phyloP scores from a whole-genome alignment of 257 asterid genomes.

The Jacaranda mimosifolia region DNA sequence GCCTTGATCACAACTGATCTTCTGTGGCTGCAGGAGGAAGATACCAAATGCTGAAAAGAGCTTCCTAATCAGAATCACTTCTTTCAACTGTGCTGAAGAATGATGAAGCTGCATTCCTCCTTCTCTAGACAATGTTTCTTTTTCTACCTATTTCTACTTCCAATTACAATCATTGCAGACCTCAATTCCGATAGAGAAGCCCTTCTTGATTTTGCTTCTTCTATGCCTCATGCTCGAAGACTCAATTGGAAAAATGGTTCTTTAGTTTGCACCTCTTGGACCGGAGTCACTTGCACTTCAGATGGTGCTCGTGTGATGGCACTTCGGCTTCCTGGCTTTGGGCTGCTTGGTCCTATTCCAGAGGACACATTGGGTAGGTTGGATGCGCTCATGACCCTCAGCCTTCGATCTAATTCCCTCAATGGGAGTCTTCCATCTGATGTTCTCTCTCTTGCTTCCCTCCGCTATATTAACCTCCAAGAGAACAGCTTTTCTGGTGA shows the following conservation, averaged over 20 bases:
- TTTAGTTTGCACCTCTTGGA: constrained; percentile 66
- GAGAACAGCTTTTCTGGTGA: constrained; percentile 62
- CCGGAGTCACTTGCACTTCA: constrained; percentile 67
- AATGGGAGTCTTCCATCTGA: constrained; percentile 69
- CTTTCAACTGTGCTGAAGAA: constrained; percentile 7
- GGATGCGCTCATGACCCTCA: constrained; percentile 67
- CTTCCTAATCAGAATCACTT: neutral
- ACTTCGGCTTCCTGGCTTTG: constrained; percentile 76
- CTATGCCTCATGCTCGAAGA: constrained; percentile 59
- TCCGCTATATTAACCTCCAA: constrained; percentile 70
- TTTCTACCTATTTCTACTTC: constrained; percentile 36
- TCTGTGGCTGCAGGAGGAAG: constrained; percentile 21
- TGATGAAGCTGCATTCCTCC: constrained; percentile 45
- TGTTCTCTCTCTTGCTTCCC: constrained; percentile 68
- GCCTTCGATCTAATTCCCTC: constrained; percentile 70
- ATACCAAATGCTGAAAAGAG: constrained; percentile 24
- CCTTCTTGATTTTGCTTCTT: constrained; percentile 67
- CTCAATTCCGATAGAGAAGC: constrained; percentile 74
- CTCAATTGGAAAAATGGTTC: constrained; percentile 63
- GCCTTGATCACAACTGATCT: neutral
- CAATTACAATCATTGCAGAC: constrained; percentile 41
- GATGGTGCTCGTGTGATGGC: constrained; percentile 54
- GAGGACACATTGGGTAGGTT: constrained; percentile 66
- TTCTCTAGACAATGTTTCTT: constrained; percentile 17
- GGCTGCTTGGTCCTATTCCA: constrained; percentile 75